Percentiles rank a stretch among this genome's conserved stretches.
These are phyloP conservation scores for Magnusiomyces magnusii DNA, from an alignment of 1,139 yeast species.

Conservation along the genomic window DNA sequence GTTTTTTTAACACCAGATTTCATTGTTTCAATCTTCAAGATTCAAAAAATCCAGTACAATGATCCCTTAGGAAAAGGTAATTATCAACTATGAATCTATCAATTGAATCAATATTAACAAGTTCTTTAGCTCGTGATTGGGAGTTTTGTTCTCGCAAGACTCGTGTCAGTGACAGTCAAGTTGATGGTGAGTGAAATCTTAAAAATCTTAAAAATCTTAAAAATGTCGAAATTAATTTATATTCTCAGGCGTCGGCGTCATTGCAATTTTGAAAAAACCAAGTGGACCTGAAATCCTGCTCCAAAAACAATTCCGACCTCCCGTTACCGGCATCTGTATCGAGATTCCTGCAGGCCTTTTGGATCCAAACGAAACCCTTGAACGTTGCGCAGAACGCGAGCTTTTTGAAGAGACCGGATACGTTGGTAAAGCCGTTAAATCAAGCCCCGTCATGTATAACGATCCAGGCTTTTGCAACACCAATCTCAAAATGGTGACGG, in stretches of 20 bases:
- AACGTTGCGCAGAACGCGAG: slow-evolving; percentile 79
- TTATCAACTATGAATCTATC: slow-evolving; percentile 4
- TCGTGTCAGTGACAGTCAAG: slow-evolving; percentile 55
- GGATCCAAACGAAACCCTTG: slow-evolving; percentile 74
- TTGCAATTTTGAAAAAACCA: slow-evolving; percentile 56
- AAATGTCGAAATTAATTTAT: background rate
- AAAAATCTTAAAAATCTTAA: background rate
- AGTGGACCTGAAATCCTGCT: slow-evolving; percentile 53
- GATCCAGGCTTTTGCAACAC: slow-evolving; percentile 97
- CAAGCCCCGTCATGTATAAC: slow-evolving; percentile 55
- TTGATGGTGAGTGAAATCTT: slow-evolving; percentile 48
- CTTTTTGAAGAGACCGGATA: slow-evolving; percentile 90
- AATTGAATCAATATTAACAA: background rate
- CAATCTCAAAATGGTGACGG: slow-evolving; percentile 70
- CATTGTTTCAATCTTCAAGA: slow-evolving; percentile 19
- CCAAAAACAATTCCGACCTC: slow-evolving; percentile 89
- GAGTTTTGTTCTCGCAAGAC: slow-evolving; percentile 86
- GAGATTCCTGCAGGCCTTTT: slow-evolving; percentile 95
- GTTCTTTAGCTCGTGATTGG: slow-evolving; percentile 54
- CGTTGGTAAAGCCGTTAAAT: slow-evolving; percentile 34
- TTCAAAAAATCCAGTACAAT: slow-evolving; percentile 51
- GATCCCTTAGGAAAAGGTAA: slow-evolving; percentile 28
- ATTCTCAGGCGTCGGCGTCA: slow-evolving; percentile 55
- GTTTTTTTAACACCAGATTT: background rate
- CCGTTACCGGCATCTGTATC: slow-evolving; percentile 76